phyloP scores from a whole-genome alignment of 192 early-diverging fungal genomes.

The Backusella mclennaniae region DNA sequence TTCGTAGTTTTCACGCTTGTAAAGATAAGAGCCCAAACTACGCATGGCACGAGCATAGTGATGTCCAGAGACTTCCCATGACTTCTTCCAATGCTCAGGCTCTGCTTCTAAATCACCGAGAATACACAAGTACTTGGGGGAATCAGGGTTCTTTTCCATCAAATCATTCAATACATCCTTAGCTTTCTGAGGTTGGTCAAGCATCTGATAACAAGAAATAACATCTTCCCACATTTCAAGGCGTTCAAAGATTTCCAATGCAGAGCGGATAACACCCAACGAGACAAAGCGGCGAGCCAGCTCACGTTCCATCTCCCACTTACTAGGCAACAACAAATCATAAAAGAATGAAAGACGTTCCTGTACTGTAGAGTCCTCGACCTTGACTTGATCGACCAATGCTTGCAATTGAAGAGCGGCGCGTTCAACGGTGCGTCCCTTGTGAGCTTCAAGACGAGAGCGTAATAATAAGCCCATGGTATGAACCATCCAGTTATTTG shows the following conservation, averaged over 20 bases:
- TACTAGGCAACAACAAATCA: constrained; percentile 78
- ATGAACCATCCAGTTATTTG: constrained; percentile 98
- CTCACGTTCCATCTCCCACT: constrained; percentile 96
- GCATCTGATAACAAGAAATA: constrained; percentile 81
- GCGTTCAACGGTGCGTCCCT: constrained; percentile 88
- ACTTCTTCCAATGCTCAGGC: constrained; percentile 75
- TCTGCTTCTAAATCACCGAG: constrained; percentile 86
- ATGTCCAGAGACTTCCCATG: constrained; percentile 85
- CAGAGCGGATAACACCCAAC: constrained; percentile 86
- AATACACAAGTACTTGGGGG: constrained; percentile 86
- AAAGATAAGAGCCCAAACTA: constrained; percentile 84
- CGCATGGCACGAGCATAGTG: constrained; percentile 93
- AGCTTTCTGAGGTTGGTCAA: constrained; percentile 86
- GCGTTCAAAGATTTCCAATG: constrained; percentile 92
- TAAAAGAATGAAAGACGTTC: constrained; percentile 85
- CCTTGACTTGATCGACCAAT: constrained; percentile 90
- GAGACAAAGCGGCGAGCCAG: constrained; percentile 80
- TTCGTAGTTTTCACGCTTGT: constrained; percentile 59
- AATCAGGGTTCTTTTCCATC: constrained; percentile 55
- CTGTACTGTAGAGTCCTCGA: constrained; percentile 62
- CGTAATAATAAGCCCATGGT: constrained; percentile 93
- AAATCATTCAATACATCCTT: constrained; percentile 73
- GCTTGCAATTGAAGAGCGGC: constrained; percentile 90
- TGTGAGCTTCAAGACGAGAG: constrained; percentile 84
- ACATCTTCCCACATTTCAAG: constrained; percentile 97